Evolutionary conservation across 805 yeast species (phyloP), one percentile per base, ranked within the genome.

Genomic region (Yamadazyma paraphyllophila): DNA sequence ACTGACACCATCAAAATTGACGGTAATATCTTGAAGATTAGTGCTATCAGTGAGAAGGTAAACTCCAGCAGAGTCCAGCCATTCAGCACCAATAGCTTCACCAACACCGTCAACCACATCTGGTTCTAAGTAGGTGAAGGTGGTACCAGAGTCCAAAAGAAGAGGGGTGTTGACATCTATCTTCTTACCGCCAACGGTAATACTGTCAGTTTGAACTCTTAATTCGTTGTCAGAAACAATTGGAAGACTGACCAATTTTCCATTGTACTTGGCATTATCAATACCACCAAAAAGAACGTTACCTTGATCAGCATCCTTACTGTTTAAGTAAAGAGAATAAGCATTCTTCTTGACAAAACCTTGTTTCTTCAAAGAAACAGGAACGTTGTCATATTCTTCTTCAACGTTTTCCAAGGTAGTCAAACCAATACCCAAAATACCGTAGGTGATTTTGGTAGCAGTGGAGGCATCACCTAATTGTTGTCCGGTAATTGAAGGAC

Each of bases 161-260:
- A 36, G 13, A 41, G 14, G 16, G 9, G 24, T 1, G 11, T 41
- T 41, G 24, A 41, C 13, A 15, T 50, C 48, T n/a, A 39, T 20
- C 4, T 24, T 37, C 8, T 44, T 24, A 10, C 54, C 55, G 41
- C 50, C 45, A 41, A 58, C 36, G 15, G 48, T 33, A 2, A 78
- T 13, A 4, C 69, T 62, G 47, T 68, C 68, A n/a, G 80, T 57
- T 2, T 78, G 73, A 36, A 80, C 59, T 32, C 76, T 74, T 26
- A 80, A 58, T 39, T 76, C 66, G 26, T 72, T 64, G 9, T 2
- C 10, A 39, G 41, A 20, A 8, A 39, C 41, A 17, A 60, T 29
- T 17, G 68, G 58, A 65, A 60, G 54, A 12, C 48, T 41, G 4
- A 45, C 47, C 31, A 63, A 50, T 4, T 27, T 13, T 13, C 44